Conservation (phyloP, 2,329 filamentous ascomycete genomes). For the Fusarium cicatricum region DNA sequence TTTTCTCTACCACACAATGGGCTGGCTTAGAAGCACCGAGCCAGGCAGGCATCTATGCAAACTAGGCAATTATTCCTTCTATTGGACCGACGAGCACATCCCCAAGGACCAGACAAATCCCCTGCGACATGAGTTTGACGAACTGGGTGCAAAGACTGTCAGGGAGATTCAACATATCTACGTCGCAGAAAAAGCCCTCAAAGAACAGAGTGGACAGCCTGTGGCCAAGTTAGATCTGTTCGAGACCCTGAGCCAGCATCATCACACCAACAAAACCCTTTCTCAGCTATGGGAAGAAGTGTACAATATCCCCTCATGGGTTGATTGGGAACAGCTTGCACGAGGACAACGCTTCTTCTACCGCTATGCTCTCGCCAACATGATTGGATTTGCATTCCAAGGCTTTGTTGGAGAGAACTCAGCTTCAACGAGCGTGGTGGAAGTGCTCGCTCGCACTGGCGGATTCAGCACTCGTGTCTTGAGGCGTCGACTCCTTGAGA, state of each 20-base stretch:
- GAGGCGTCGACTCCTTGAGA: conserved; percentile 62
- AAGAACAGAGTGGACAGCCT: not conserved
- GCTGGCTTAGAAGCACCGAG: not conserved
- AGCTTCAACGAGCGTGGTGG: conserved; percentile 66
- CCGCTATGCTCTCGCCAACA: conserved; percentile 67
- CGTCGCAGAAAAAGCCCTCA: not conserved
- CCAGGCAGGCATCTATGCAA: not conserved
- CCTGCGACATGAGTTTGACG: not conserved
- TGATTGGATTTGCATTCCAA: conserved; percentile 58
- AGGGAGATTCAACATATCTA: not conserved
- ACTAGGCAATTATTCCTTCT: not conserved
- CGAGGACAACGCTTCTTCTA: conserved; percentile 71
- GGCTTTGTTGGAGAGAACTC: conserved; percentile 49
- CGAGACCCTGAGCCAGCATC: not conserved
- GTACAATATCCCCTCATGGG: conserved; percentile 69
- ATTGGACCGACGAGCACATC: not conserved
- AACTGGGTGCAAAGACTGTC: not conserved
- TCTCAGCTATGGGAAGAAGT: conserved; percentile 50
- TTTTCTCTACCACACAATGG: not conserved
- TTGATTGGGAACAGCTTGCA: conserved; percentile 71
- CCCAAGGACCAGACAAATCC: not conserved
- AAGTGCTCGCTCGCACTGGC: conserved; percentile 71
- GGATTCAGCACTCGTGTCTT: conserved; percentile 70
- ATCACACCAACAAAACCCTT: not conserved
- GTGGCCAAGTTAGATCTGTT: not conserved